Conservation (phyloP, 2,329 filamentous ascomycete genomes). For the Arthrobotrys musiformis region DNA sequence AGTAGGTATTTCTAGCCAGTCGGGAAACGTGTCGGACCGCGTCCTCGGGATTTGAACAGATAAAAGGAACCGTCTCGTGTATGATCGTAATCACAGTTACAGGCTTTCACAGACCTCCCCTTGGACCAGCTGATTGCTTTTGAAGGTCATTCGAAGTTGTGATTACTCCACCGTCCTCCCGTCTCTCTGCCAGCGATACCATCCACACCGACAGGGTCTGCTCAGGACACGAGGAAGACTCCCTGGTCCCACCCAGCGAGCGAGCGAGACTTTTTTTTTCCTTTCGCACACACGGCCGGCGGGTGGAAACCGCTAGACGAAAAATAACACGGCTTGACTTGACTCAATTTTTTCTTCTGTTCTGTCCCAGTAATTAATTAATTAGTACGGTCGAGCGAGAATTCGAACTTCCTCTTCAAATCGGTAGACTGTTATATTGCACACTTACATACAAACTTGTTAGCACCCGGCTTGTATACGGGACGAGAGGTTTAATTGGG, state of each 20-base stretch:
- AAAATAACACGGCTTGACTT: constrained; percentile 38
- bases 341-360: constrained; percentile 14
- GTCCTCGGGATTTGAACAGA: background rate
- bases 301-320: constrained; percentile 22
- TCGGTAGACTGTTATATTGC: background rate
- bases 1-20: background rate
- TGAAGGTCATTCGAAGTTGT: background rate
- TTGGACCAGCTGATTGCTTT: background rate
- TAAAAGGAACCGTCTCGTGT: background rate
- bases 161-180: background rate
- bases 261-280: constrained; percentile 40
- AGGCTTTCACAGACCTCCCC: background rate
- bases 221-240: constrained; percentile 18
- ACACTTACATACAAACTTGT: background rate
- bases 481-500: background rate
- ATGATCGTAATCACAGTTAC: background rate
- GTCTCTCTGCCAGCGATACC: constrained; percentile 3
- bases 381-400: constrained; percentile 13
- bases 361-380: constrained; percentile 1
- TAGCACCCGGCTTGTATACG: background rate
- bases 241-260: constrained; percentile 42
- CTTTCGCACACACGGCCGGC: constrained; percentile 23
- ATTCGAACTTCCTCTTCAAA: background rate
- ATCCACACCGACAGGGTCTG: constrained; percentile 10
- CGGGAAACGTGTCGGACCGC: constrained; percentile 40